Evolutionary conservation across 345 rosid genomes (phyloP), one percentile per base, ranked within the genome.

Genomic region (Triadica sebifera): DNA sequence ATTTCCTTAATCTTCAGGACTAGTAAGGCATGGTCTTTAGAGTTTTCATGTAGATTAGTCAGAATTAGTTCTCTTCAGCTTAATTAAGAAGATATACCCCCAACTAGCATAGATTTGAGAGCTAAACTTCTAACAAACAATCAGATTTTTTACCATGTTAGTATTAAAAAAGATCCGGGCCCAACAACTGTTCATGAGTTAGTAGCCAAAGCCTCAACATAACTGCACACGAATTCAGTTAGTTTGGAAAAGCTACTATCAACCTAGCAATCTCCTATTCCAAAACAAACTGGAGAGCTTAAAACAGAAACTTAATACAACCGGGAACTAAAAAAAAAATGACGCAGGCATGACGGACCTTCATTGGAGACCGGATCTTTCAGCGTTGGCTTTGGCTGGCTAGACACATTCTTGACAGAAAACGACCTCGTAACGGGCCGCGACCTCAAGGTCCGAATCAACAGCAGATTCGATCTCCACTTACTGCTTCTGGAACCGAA

Each of bases 351-450:
- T 12, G 3, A 20, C 58, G 53, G 17, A 67, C 62, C 65, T 61
- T 64, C 71, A 11, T 56, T 25, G 68, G 67, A 16, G 53, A 43
- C 37, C 3, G 47, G 37, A 55, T 64, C 75, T 38, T 53, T 62
- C 50, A 46, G 16, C 55, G 38, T 69, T n/a, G 63, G 62, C 67
- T 64, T 63, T 3, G 67, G 64, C 75, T 74, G 78, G 61, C 71
- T 74, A 15, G 68, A 70, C 43, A 79, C 82, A 51, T 60, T 79
- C 73, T 65, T 71, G 37, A 75, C 79, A 5, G 20, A 71, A 12
- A 79, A 67, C 68, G 59, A 66, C 70, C 73, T 38, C 68, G 10
- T 29, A 51, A 63, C 56, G 6, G 70, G 52, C 17, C 72, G 62
- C 15, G 73, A 58, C 53, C 50, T 79, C 51, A 25, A 39, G 49